Evolutionary conservation across 441 rosid species (phyloP).

Genomic region (Iberis amara): DNA sequence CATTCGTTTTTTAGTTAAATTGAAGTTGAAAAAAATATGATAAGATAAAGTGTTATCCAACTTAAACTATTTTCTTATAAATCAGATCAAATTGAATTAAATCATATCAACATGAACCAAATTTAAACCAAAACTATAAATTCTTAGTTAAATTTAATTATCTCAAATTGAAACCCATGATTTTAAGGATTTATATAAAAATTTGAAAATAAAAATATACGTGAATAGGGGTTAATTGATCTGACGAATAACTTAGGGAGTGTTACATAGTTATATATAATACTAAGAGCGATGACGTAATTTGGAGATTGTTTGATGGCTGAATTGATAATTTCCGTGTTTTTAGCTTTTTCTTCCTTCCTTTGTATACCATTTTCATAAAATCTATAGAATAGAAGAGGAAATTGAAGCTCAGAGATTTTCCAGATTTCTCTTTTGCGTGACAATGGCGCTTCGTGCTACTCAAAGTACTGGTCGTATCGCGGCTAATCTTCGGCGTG

Average conservation of each 20-base stretch:
- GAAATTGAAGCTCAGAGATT: slow-evolving; percentile 14
- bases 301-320: neutral
- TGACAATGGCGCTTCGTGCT: slow-evolving; percentile 53
- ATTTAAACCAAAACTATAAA: too few species aligned
- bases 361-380: neutral
- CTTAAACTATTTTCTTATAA: too few species aligned
- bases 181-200: too few species aligned
- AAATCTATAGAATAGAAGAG: slow-evolving; percentile 6
- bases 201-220: too few species aligned
- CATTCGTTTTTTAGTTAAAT: too few species aligned
- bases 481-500: slow-evolving; percentile 34
- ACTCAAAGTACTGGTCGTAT: slow-evolving; percentile 45
- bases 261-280: neutral
- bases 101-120: too few species aligned
- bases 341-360: slow-evolving; percentile 4
- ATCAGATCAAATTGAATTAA: too few species aligned
- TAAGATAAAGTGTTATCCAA: too few species aligned
- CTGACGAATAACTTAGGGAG: neutral
- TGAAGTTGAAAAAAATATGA: too few species aligned
- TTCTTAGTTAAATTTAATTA: too few species aligned
- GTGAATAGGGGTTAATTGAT: neutral
- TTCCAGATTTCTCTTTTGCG: slow-evolving; percentile 22
- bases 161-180: too few species aligned
- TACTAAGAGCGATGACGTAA: neutral
- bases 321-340: neutral